Conservation (phyloP, 192 early-diverging fungal genomes). For the Oehlia diaphana region DNA sequence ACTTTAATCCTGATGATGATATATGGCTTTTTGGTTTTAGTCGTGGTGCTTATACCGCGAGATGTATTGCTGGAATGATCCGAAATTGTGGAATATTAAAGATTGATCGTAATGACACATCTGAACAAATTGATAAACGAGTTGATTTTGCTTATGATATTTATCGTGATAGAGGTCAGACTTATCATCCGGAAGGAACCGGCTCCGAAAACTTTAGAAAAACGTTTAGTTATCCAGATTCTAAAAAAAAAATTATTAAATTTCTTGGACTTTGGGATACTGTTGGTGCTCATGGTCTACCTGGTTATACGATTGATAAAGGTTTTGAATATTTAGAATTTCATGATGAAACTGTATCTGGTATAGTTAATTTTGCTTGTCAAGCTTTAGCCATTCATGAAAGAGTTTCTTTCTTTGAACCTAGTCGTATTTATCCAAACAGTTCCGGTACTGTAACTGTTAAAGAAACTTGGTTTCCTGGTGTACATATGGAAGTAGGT, state of each 20-base stretch:
- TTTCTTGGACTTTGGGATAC: slow-evolving; percentile 33
- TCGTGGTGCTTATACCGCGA: slow-evolving; percentile 31
- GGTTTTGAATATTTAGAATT: slow-evolving; percentile 21
- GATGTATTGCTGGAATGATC: slow-evolving; percentile 34
- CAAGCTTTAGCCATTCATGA: slow-evolving; percentile 2
- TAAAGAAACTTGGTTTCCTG: slow-evolving; percentile 1
- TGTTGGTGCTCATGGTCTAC: slow-evolving; percentile 28
- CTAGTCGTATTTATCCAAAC: neutral
- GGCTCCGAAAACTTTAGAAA: neutral
- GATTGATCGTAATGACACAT: neutral
- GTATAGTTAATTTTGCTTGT: slow-evolving; percentile 26
- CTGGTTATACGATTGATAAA: slow-evolving; percentile 5
- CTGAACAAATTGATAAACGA: neutral
- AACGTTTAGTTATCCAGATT: slow-evolving; percentile 7
- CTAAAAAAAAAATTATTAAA: slow-evolving; percentile 25
- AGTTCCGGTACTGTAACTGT: neutral
- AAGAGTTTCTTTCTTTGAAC: slow-evolving; percentile 1
- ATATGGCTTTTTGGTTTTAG: slow-evolving; percentile 43
- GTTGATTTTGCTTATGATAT: slow-evolving; percentile 14
- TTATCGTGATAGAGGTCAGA: slow-evolving; percentile 7
- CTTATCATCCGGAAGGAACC: neutral
- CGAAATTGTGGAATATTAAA: slow-evolving; percentile 32
- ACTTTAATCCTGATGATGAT: slow-evolving; percentile 24
- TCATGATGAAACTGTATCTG: slow-evolving; percentile 19
- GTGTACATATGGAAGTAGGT: neutral